Evolutionary conservation across 176 grass and related monocot species (phyloP).

Genomic region (Triticum timopheevii): DNA sequence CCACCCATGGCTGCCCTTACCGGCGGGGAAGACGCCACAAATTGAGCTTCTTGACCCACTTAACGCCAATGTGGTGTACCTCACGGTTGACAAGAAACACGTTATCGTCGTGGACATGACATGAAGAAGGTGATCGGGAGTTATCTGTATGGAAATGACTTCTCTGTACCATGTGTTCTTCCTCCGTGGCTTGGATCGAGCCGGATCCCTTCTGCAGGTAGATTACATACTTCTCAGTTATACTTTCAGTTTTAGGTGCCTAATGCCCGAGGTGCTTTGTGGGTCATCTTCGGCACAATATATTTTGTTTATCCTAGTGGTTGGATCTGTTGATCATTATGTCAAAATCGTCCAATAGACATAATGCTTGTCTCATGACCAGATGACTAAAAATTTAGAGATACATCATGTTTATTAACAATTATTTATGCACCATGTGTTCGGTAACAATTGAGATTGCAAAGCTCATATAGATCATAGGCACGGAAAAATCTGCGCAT

Average conservation of each 20-base stretch:
- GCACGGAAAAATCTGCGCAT: background rate
- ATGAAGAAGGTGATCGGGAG: background rate
- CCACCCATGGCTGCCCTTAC: background rate
- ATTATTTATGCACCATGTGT: background rate
- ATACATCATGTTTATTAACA: too few species aligned
- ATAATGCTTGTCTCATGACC: background rate
- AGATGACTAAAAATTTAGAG: too few species aligned
- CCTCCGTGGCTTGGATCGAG: constrained; percentile 28
- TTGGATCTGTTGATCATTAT: background rate
- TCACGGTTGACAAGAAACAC: background rate
- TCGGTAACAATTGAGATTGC: background rate
- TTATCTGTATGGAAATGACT: background rate
- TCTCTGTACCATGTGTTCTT: background rate
- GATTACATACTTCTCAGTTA: background rate
- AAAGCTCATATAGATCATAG: background rate
- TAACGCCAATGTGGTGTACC: constrained; percentile 11
- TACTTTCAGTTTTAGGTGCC: background rate
- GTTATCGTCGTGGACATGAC: constrained; percentile 30
- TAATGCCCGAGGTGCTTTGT: background rate
- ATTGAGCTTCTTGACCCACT: constrained; percentile 22
- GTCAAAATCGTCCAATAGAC: background rate
- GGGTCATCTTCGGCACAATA: background rate
- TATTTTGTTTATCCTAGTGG: background rate
- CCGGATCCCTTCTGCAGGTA: background rate
- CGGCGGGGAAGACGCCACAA: background rate